Evolutionary conservation across 75 land plant genomes (phyloP).

Genomic region (Picea sitchensis): DNA sequence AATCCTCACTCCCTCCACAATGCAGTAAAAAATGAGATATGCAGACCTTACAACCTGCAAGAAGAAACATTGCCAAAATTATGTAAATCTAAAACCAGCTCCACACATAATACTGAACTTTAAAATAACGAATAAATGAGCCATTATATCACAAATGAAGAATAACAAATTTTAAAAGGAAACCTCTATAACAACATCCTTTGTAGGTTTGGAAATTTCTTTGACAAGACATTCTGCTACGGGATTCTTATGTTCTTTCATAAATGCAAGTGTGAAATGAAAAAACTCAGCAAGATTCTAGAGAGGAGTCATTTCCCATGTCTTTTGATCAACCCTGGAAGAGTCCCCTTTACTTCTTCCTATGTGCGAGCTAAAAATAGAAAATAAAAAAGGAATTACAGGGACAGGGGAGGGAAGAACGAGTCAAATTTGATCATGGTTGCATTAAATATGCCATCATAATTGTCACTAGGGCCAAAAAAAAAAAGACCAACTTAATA

Average conservation of each 20-base stretch:
- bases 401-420: no score
- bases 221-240: conserved; percentile 88
- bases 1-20: conserved; percentile 92
- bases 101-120: neutral
- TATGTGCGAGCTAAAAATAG: no score
- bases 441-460: no score
- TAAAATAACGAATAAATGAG: neutral
- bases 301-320: conserved; percentile 86
- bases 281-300: conserved; percentile 94
- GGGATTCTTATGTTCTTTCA: conserved; percentile 60
- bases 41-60: conserved; percentile 88
- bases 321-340: conserved; percentile 69
- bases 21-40: conserved; percentile 75
- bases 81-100: neutral
- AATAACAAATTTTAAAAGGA: neutral
- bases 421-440: no score
- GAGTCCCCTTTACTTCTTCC: no score
- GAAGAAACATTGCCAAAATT: neutral
- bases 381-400: no score
- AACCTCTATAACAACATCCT: conserved; percentile 88
- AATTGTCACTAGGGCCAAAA: no score
- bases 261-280: conserved; percentile 77
- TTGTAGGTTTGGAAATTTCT: conserved; percentile 87
- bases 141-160: neutral
- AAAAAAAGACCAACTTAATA: no score